Base-by-base conservation (phyloP, 1,284 basidiomycete genomes). In the Boletus chippewaensis region DNA sequence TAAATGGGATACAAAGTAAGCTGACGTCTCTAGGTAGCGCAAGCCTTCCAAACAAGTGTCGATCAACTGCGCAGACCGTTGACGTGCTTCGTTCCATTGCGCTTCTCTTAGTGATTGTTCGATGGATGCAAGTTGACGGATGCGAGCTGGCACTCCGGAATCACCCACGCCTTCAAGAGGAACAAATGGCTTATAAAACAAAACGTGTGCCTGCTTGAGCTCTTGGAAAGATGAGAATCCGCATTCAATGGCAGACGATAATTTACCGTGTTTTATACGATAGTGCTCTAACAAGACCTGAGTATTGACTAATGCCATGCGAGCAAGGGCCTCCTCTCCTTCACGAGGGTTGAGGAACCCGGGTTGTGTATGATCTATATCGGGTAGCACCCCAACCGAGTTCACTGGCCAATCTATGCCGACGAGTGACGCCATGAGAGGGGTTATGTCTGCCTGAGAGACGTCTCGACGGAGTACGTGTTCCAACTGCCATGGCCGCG, bases 401-500 rank as follows among this genome's bases (percentile, higher is more conserved):
- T 90, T 90, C 4, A 79, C 81, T 6, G 87, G 87, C 81, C 84
- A 87, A 48, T 81, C 66, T 8, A 79, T 72, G 15, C 87, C 87
- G 18, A 89, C 60, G n/a, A 90, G 69, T 1, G 83, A 69, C 2
- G 86, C 75, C 85, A 95, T 91, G 40, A 95, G 72, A 6, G 86
- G 76, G 9, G 92, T 78, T 18, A 95, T 74, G 60, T 94, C 91
- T 0, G 90, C 92, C 61, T 95, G 92, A 53, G 88, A 87, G 3
- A 94, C 76, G 59, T 95, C 89, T 28, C 78, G 76, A 13, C 88
- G 75, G 24, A 77, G 69, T 0, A 88, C 66, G 47, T 80, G 74
- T 4, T 63, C 61, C 2, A 87, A 66, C 10, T 70, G 67, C 86
- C 87, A 92, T 1, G 77, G 73, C 26, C 61, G 61, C 2, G 87